Evolutionary conservation across 1,139 yeast species (phyloP), one percentile per base, ranked within the genome.

Genomic region (Suhomyces anneliseae): DNA sequence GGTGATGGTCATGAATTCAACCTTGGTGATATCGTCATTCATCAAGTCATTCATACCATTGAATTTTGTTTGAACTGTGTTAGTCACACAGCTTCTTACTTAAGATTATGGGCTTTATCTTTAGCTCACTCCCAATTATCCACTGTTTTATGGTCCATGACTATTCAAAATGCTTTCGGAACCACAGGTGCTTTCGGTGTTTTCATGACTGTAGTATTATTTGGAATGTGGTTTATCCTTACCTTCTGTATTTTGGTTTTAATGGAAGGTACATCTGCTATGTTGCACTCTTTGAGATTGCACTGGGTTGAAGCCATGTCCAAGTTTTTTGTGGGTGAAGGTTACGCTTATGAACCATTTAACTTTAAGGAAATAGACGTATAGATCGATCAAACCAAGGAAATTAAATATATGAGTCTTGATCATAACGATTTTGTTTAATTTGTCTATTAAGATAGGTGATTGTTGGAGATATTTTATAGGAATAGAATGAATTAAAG

Each of bases 261-360:
- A 51, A 93, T 95, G 99, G 99, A 95, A 69, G 99, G 99, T 45
- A 95, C 99, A 0, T 88, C 96, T 38, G 99, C 99, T 29, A 95
- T 95, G 99, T 79, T 95, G 60, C 99, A 95, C 69, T 88, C 97
- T 27, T 79, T 95, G 60, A 87, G 99, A 69, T 74, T 93, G 62
- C 99, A 93, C 66, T 93, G 99, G 99, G 99, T 95, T 47, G 99
- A 95, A 70, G 92, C 97, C 32, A 95, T 95, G 98, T 90, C 97
- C 43, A 95, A 95, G 71, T 95, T 89, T 66, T 95, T 93, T 61
- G 90, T 87, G 60, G 99, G 99, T 57, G 98, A 93, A 63, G 99
- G 99, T 44, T 79, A 84, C 52, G 83, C 90, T 1, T 93, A 89
- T 65, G 84, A 82, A 52, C 99, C 99, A 32, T 92, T 90, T 63